Base-by-base conservation (phyloP, 768 basidiomycete species). In the Russula brevipes region DNA sequence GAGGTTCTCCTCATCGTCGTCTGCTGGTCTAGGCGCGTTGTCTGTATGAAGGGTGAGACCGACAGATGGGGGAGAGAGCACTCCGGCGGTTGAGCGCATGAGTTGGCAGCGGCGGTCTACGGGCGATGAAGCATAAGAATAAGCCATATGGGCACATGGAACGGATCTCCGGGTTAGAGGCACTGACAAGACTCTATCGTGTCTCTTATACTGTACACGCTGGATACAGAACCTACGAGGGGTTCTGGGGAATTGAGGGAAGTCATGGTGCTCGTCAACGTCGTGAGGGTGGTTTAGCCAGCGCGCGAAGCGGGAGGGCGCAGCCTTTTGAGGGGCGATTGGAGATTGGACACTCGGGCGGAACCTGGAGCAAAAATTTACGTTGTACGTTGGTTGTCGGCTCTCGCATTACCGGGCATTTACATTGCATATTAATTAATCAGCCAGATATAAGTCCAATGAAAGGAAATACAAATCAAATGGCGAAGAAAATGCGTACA, bases 21-120 rank as follows among this genome's bases (percentile, higher is more conserved):
- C 53, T 8, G 38, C 38, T 6, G 5, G 36, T 36, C 17, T 47
- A n/a, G 54, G 38, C 24, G 57, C 55, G 41, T 66, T 54, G 24
- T 62, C 57, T 35, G 39, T 17, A 19, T 16, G 45, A 35, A 49
- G 8, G 5, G 46, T 2, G 1, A 16, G n/a, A 19, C 39, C 45
- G 35, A 33, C 50, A 45, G 24, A 52, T 5, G 65, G 38, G 52
- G 60, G 35, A 35, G 64, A 41, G 19, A 55, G 31, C 9, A 62
- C 57, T 54, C 54, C 54, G 9, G 54, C 38, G 3, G 55, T 52
- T 36, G 56, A 62, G 7, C 33, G 54, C 30, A 66, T 50, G 38
- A 59, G 41, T 30, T 66, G 61, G 10, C 65, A 59, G 54, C 67
- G 67, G 46, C 65, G 67, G 58, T 68, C 67, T 68, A 49, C 11